Evolutionary conservation across 1,284 basidiomycete genomes (phyloP).

Genomic region (Tremellales sp.): DNA sequence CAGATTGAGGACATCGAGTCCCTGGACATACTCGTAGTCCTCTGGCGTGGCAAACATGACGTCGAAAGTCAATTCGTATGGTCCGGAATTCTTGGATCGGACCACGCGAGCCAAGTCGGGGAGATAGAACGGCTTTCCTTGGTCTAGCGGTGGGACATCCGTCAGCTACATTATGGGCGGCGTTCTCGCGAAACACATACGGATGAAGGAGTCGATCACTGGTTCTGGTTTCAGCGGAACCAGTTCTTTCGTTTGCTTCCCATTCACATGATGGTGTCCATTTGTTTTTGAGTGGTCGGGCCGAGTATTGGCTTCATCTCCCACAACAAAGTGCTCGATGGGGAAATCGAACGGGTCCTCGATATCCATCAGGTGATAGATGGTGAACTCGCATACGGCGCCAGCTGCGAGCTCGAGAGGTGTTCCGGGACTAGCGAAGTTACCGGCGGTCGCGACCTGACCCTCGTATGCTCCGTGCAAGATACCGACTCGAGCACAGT

Average conservation of each 20-base stretch:
- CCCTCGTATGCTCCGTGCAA: constrained; percentile 9
- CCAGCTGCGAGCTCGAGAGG: constrained; percentile 5
- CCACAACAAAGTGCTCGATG: not conserved
- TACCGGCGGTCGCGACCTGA: constrained; percentile 10
- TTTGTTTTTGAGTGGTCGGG: too few species aligned
- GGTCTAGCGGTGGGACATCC: not conserved
- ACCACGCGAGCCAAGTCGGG: constrained; percentile 5
- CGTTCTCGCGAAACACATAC: not conserved
- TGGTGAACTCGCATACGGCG: constrained; percentile 5
- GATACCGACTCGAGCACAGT: constrained; percentile 3
- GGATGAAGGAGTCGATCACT: not conserved
- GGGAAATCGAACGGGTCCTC: constrained; percentile 7
- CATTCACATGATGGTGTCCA: not conserved
- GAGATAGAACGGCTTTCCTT: not conserved
- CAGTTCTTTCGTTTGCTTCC: not conserved
- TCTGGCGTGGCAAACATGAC: constrained; percentile 6
- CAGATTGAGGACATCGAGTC: constrained; percentile 1
- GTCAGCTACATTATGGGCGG: not conserved
- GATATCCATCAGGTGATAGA: constrained; percentile 10
- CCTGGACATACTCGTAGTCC: constrained; percentile 6
- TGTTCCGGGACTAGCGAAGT: constrained; percentile 5
- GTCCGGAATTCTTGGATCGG: constrained; percentile 4
- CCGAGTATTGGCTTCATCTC: not conserved
- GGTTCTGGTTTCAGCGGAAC: not conserved
- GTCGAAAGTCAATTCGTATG: constrained; percentile 6